Percentiles rank a stretch among this genome's conserved stretches.
Evolutionary conservation across 331 rosid species (phyloP).

Genomic region (Telfairia occidentalis): DNA sequence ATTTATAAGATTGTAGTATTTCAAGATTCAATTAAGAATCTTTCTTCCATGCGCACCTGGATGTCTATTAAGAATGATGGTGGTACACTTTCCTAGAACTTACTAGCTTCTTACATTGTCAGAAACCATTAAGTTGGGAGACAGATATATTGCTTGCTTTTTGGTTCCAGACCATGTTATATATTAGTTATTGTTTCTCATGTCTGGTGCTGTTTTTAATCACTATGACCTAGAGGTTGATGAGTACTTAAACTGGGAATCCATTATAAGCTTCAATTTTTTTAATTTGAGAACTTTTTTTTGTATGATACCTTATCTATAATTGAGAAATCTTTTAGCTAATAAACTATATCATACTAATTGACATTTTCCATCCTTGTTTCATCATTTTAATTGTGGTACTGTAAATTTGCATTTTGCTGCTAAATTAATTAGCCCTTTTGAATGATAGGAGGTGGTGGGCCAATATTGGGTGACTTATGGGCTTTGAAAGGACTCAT

Average conservation of each 20-base stretch:
- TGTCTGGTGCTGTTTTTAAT: not conserved
- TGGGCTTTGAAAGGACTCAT: constrained; percentile 97
- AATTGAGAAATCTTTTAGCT: not conserved
- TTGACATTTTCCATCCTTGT: not conserved
- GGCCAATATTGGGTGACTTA: constrained; percentile 94
- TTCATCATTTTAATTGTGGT: not conserved
- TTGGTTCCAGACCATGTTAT: not conserved
- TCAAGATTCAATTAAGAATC: not conserved
- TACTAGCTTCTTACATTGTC: not conserved
- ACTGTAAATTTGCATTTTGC: not conserved
- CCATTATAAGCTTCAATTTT: not conserved
- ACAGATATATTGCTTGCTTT: not conserved
- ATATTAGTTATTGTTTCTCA: not conserved
- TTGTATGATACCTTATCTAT: not conserved
- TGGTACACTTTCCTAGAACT: not conserved
- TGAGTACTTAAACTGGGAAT: not conserved
- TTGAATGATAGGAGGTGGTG: constrained; percentile 69
- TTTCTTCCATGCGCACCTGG: not conserved
- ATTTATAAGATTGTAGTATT: too few relatives aligned
- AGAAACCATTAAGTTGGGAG: not conserved
- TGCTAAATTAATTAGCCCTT: constrained; percentile 2
- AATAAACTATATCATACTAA: not conserved
- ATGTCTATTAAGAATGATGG: not conserved
- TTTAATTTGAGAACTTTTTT: not conserved
- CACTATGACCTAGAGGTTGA: not conserved